Conservation (phyloP, 2,329 filamentous ascomycete genomes). For the Fusarium palustre region DNA sequence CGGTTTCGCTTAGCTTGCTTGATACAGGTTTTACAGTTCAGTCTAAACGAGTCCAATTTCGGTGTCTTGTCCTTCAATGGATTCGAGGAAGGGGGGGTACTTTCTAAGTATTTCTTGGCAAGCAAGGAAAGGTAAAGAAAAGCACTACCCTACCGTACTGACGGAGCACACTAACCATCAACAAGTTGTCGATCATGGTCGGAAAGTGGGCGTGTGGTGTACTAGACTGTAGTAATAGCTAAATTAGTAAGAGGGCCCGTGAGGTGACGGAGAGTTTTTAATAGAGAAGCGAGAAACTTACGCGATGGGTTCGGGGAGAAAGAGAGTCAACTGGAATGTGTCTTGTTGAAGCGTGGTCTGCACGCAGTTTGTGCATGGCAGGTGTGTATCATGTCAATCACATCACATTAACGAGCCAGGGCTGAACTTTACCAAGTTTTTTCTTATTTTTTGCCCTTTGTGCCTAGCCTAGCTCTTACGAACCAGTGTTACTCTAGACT, state of each 20-base stretch:
- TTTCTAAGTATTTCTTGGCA: constrained; percentile 1
- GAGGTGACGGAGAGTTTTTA: constrained; percentile 18
- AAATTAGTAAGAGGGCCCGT: constrained; percentile 17
- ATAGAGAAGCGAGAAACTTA: constrained; percentile 12
- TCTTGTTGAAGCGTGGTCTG: constrained; percentile 19
- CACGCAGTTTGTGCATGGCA: constrained; percentile 16
- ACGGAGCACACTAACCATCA: constrained; percentile 1
- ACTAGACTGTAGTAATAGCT: constrained; percentile 1
- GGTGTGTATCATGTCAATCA: neutral
- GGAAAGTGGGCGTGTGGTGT: constrained; percentile 35
- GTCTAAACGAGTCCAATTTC: constrained; percentile 1
- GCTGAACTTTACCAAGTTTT: constrained; percentile 19
- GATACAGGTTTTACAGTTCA: neutral
- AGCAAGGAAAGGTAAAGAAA: neutral
- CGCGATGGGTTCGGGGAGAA: constrained; percentile 46
- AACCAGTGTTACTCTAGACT: neutral
- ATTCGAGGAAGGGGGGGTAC: neutral
- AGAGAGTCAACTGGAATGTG: constrained; percentile 34
- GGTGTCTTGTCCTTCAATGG: neutral
- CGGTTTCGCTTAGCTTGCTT: constrained; percentile 10
- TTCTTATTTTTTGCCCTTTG: too few relatives aligned
- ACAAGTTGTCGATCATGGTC: constrained; percentile 40
- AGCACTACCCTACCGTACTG: constrained; percentile 4
- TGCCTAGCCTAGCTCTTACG: neutral
- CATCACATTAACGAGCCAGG: constrained; percentile 9